Conservation (phyloP, 2,329 filamentous ascomycete genomes). For the Botrytis tulipae region DNA sequence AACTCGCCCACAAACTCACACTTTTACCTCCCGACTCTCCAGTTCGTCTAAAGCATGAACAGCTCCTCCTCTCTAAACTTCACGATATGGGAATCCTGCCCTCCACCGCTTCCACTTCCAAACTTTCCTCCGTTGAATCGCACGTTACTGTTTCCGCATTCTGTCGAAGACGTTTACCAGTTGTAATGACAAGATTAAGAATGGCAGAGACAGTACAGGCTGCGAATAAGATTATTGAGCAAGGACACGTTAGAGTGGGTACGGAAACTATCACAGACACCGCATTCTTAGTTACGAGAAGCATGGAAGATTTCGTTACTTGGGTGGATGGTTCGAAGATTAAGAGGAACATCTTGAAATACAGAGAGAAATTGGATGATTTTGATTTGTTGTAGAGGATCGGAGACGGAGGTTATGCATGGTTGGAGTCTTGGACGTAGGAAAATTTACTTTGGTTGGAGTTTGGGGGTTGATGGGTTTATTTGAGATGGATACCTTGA, state of each 20-base stretch:
- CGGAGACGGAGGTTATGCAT: not conserved
- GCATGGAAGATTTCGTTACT: conserved; percentile 93
- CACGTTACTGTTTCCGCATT: conserved; percentile 87
- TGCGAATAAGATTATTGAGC: conserved; percentile 84
- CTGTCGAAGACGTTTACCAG: conserved; percentile 76
- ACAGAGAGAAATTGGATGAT: conserved; percentile 91
- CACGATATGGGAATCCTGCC: conserved; percentile 87
- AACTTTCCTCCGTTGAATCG: conserved; percentile 81
- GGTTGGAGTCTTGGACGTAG: conserved; percentile 15
- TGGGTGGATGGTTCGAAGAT: conserved; percentile 97
- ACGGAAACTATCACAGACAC: conserved; percentile 88
- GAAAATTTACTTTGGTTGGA: conserved; percentile 4
- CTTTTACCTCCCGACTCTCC: conserved; percentile 77
- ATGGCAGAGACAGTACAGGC: conserved; percentile 92
- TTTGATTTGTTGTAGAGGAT: conserved; percentile 75
- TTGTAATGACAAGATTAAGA: conserved; percentile 84
- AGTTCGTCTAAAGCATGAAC: conserved; percentile 79
- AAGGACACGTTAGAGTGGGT: conserved; percentile 88
- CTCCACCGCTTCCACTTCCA: conserved; percentile 60
- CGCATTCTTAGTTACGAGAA: conserved; percentile 82
- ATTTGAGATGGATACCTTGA: not conserved
- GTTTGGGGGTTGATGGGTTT: not conserved
- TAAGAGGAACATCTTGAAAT: conserved; percentile 92
- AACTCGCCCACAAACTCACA: conserved; percentile 84
- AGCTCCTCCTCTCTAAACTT: conserved; percentile 84